These are phyloP conservation scores for Leptomonas seymouri DNA, from an alignment of 208 protist species.

Conservation along the genomic window DNA sequence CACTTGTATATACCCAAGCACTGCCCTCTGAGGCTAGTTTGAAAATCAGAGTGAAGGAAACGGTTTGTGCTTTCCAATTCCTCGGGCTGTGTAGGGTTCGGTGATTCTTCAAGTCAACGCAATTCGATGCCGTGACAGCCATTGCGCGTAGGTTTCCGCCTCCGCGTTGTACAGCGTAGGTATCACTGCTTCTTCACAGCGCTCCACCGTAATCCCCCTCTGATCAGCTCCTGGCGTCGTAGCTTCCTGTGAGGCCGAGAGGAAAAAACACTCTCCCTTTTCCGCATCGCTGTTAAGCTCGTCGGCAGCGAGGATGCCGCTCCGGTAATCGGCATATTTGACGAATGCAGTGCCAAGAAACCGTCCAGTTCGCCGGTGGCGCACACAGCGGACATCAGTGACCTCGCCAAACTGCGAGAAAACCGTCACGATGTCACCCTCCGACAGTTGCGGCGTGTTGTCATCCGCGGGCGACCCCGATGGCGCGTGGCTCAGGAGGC, in stretches of 20 bases:
- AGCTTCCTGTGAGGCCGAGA: constrained; percentile 33
- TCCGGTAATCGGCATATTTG: constrained; percentile 72
- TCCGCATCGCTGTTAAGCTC: constrained; percentile 79
- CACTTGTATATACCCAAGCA: too few species aligned
- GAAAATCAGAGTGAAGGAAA: too few species aligned
- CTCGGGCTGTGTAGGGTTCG: too few species aligned
- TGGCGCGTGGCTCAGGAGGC: constrained; percentile 37
- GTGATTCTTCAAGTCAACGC: neutral
- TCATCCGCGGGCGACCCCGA: constrained; percentile 3
- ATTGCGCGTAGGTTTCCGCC: constrained; percentile 55
- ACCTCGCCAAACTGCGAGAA: constrained; percentile 92
- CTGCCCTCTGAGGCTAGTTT: too few species aligned
- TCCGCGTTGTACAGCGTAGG: constrained; percentile 19
- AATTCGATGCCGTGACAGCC: constrained; percentile 33
- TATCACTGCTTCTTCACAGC: constrained; percentile 79
- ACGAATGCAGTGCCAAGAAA: constrained; percentile 88
- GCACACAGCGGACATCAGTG: constrained; percentile 74
- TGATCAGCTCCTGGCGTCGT: neutral
- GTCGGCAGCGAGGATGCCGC: constrained; percentile 75
- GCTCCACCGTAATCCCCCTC: constrained; percentile 72
- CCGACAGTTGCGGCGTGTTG: constrained; percentile 45
- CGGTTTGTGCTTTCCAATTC: too few species aligned
- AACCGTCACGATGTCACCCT: constrained; percentile 85
- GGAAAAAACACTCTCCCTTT: constrained; percentile 50
- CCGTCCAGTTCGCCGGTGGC: constrained; percentile 61